Evolutionary conservation across 805 yeast species (phyloP).

Genomic region (Teunomyces barrocoloradensis): DNA sequence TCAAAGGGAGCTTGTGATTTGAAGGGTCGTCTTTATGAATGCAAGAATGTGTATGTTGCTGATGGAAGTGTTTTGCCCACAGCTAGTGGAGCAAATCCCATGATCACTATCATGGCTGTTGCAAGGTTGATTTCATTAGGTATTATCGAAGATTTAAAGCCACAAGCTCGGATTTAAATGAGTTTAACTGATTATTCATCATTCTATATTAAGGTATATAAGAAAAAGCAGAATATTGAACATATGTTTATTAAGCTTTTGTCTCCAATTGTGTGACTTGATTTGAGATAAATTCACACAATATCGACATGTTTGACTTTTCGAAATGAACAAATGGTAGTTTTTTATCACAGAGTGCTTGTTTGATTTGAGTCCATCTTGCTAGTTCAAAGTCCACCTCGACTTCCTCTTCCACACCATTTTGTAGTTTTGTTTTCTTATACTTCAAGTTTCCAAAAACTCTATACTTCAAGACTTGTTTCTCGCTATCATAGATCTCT

Average conservation of each 20-base stretch:
- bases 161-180: constrained; percentile 3
- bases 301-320: constrained; percentile 15
- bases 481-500: constrained; percentile 24
- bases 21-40: constrained; percentile 23
- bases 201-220: neutral
- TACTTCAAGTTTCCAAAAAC: constrained; percentile 24
- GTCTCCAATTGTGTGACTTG: constrained; percentile 25
- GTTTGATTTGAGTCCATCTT: constrained; percentile 29
- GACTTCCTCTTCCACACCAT: constrained; percentile 5
- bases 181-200: neutral
- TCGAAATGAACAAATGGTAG: constrained; percentile 25
- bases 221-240: neutral
- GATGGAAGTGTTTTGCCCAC: constrained; percentile 31
- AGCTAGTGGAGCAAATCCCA: constrained; percentile 28
- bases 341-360: constrained; percentile 24
- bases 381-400: constrained; percentile 28
- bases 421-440: constrained; percentile 6
- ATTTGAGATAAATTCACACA: constrained; percentile 26
- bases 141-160: constrained; percentile 16
- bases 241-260: neutral
- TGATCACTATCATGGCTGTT: constrained; percentile 25
- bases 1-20: constrained; percentile 23
- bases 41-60: constrained; percentile 25
- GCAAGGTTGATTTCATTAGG: constrained; percentile 21
- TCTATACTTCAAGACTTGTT: constrained; percentile 24